Evolutionary conservation across 2,329 filamentous ascomycete genomes (phyloP).

Genomic region (Lecanicillium sp.): DNA sequence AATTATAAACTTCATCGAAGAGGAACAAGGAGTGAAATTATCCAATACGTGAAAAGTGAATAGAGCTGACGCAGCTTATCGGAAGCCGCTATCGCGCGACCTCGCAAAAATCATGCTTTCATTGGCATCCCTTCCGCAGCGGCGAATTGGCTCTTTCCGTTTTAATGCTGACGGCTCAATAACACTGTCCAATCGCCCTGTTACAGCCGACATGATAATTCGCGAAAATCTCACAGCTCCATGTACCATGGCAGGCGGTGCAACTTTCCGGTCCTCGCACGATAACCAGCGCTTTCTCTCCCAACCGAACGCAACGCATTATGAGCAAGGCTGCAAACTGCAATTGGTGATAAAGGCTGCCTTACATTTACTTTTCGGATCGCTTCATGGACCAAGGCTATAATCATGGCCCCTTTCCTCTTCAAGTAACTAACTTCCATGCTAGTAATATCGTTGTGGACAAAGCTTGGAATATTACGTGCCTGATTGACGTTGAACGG

Average conservation of each 20-base stretch:
- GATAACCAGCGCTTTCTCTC: slow-evolving; percentile 19
- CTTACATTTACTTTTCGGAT: background rate
- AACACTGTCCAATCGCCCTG: slow-evolving; percentile 25
- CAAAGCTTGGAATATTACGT: slow-evolving; percentile 27
- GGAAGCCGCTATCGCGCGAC: slow-evolving; percentile 21
- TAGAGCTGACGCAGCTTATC: background rate
- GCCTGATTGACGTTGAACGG: slow-evolving; percentile 29
- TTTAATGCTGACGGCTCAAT: slow-evolving; percentile 24
- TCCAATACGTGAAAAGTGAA: background rate
- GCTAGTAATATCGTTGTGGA: slow-evolving; percentile 28
- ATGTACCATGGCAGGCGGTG: slow-evolving; percentile 22
- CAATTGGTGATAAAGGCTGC: slow-evolving; percentile 12
- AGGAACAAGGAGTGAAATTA: background rate
- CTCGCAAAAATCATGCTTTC: slow-evolving; percentile 22
- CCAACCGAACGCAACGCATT: slow-evolving; percentile 19
- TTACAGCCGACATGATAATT: slow-evolving; percentile 21
- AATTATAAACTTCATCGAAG: background rate
- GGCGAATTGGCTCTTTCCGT: slow-evolving; percentile 19
- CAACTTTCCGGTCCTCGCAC: slow-evolving; percentile 24
- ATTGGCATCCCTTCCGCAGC: slow-evolving; percentile 21
- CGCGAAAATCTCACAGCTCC: slow-evolving; percentile 21
- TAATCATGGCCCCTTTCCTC: slow-evolving; percentile 22
- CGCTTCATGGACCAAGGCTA: background rate
- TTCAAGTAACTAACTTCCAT: slow-evolving; percentile 17
- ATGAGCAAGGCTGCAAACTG: slow-evolving; percentile 19